Evolutionary conservation across 352 stramenopile species (phyloP).

Genomic region (Phytophthora crassamura): DNA sequence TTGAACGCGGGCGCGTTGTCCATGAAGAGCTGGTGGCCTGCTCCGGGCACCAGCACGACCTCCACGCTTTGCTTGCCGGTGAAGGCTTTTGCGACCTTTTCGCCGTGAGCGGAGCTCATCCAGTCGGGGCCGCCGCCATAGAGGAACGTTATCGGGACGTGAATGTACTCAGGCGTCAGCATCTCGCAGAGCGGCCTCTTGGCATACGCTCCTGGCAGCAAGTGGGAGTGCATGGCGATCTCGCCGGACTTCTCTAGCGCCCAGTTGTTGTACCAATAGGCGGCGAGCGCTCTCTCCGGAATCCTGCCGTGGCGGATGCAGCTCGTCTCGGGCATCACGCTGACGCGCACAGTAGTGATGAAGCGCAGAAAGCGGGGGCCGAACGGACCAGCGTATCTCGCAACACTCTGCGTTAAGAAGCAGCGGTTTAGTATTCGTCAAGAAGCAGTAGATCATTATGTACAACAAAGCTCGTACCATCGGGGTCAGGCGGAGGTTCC

Average conservation of each 20-base stretch:
- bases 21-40: conserved; percentile 75
- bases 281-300: conserved; percentile 42
- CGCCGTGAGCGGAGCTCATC: conserved; percentile 68
- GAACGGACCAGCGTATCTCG: conserved; percentile 60
- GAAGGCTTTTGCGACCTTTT: conserved; percentile 54
- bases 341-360: conserved; percentile 52
- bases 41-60: conserved; percentile 51
- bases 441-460: background rate
- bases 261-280: conserved; percentile 87
- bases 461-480: conserved; percentile 42
- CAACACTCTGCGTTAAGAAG: conserved; percentile 42
- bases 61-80: conserved; percentile 46
- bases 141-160: conserved; percentile 75
- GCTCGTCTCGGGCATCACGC: conserved; percentile 68
- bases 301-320: conserved; percentile 56
- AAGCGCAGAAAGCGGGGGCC: conserved; percentile 55
- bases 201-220: conserved; percentile 62
- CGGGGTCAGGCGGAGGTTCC: conserved; percentile 56
- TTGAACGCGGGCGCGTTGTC: conserved; percentile 78
- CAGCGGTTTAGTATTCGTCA: background rate
- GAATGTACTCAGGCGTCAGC: conserved; percentile 57
- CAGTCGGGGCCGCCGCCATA: conserved; percentile 71
- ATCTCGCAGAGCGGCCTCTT: conserved; percentile 66
- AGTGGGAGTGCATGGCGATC: conserved; percentile 72
- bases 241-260: conserved; percentile 68